phyloP scores from a whole-genome alignment of 2,329 filamentous ascomycete genomes.

The Hypomyces rosellus region DNA sequence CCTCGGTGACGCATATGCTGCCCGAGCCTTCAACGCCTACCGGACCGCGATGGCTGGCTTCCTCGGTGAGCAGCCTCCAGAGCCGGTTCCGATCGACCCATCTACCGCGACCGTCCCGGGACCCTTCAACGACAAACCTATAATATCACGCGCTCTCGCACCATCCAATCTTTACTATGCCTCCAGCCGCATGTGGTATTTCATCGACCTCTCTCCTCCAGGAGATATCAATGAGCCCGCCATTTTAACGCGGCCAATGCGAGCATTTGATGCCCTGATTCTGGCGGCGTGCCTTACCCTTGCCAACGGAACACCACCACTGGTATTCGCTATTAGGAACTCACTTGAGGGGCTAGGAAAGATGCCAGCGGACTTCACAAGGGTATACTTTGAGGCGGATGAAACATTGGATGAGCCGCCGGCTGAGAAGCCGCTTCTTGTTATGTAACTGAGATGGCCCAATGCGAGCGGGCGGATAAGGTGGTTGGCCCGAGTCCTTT shows the following conservation, averaged over 20 bases:
- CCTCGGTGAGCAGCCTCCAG: not conserved
- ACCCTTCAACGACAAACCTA: slow-evolving; percentile 9
- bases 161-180: slow-evolving; percentile 15
- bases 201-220: slow-evolving; percentile 13
- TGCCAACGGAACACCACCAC: slow-evolving; percentile 10
- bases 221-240: not conserved
- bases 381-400: slow-evolving; percentile 11
- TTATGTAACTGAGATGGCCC: not conserved
- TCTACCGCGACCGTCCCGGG: slow-evolving; percentile 1
- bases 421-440: not conserved
- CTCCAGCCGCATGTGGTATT: slow-evolving; percentile 16
- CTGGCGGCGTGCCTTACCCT: slow-evolving; percentile 13
- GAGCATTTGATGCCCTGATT: slow-evolving; percentile 15
- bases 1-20: slow-evolving; percentile 10
- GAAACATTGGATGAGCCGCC: slow-evolving; percentile 1
- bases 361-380: slow-evolving; percentile 12
- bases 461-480: too few relatives aligned
- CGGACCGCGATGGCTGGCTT: slow-evolving; percentile 11
- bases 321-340: slow-evolving; percentile 13
- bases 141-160: slow-evolving; percentile 14
- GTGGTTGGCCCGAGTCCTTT: not conserved
- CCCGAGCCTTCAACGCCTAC: slow-evolving; percentile 15
- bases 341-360: slow-evolving; percentile 9
- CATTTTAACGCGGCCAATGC: slow-evolving; percentile 13
- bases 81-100: slow-evolving; percentile 1